Conservation (phyloP, 805 yeast genomes). For the Candida boidinii region DNA sequence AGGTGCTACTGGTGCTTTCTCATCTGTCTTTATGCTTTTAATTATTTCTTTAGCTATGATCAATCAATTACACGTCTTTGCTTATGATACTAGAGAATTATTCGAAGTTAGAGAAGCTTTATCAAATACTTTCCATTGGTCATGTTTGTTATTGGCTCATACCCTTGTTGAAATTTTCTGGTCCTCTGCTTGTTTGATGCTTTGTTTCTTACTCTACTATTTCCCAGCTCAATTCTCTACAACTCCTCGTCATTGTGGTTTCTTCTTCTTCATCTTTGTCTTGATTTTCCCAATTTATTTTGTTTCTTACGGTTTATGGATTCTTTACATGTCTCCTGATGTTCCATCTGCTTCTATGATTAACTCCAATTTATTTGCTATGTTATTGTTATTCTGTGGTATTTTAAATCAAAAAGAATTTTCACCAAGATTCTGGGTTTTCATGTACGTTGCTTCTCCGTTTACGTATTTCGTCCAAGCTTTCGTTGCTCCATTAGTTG, state of each 20-base stretch:
- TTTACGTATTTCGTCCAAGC: slow-evolving; percentile 62
- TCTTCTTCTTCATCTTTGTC: slow-evolving; percentile 28
- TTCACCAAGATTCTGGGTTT: slow-evolving; percentile 77
- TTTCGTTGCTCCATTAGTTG: slow-evolving; percentile 40
- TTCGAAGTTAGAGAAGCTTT: slow-evolving; percentile 63
- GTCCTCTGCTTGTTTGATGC: slow-evolving; percentile 37
- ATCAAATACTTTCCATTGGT: slow-evolving; percentile 69
- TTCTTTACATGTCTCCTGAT: slow-evolving; percentile 54
- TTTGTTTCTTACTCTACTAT: slow-evolving; percentile 34
- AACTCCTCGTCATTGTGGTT: slow-evolving; percentile 35
- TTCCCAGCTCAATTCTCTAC: slow-evolving; percentile 26
- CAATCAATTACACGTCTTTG: slow-evolving; percentile 57
- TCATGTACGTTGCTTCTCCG: slow-evolving; percentile 67
- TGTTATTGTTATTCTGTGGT: slow-evolving; percentile 60
- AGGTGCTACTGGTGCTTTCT: slow-evolving; percentile 51
- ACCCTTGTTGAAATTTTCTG: slow-evolving; percentile 53
- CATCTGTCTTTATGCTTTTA: slow-evolving; percentile 46
- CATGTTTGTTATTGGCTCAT: slow-evolving; percentile 44
- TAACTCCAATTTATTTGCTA: slow-evolving; percentile 42
- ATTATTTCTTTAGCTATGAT: slow-evolving; percentile 52
- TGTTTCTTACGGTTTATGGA: slow-evolving; percentile 45
- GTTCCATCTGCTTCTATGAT: slow-evolving; percentile 59
- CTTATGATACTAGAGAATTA: slow-evolving; percentile 47
- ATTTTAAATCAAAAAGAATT: slow-evolving; percentile 46
- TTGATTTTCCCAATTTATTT: slow-evolving; percentile 37